Conservation (phyloP, 257 asterid genomes). For the Salvia miltiorrhiza region DNA sequence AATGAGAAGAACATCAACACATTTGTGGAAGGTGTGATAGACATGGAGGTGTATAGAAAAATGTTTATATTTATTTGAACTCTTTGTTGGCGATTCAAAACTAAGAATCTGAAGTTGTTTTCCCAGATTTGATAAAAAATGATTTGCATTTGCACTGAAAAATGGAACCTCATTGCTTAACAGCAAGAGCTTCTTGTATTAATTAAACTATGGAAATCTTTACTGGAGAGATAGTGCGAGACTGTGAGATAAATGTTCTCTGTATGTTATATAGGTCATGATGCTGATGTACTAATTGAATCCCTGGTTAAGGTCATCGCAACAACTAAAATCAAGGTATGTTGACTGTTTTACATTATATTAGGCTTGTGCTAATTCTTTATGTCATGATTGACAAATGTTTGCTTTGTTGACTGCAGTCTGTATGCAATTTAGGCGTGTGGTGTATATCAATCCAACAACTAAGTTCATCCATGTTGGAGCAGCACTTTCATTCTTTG, state of each 20-base stretch:
- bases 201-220: background rate
- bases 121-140: no score
- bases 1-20: background rate
- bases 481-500: constrained; percentile 45
- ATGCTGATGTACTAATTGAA: constrained; percentile 45
- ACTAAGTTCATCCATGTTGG: constrained; percentile 42
- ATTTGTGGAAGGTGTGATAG: background rate
- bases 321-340: constrained; percentile 64
- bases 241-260: constrained; percentile 17
- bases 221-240: background rate
- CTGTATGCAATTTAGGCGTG: constrained; percentile 71
- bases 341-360: constrained; percentile 1
- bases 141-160: background rate
- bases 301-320: constrained; percentile 55
- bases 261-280: constrained; percentile 43
- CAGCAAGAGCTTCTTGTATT: background rate
- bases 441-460: constrained; percentile 89
- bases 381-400: constrained; percentile 19
- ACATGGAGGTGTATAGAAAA: background rate
- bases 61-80: background rate
- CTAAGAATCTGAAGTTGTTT: background rate
- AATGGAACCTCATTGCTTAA: background rate
- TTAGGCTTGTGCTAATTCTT: constrained; percentile 9
- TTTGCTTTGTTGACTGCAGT: constrained; percentile 42
- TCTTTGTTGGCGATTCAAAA: background rate